Evolutionary conservation across 768 basidiomycete species (phyloP), one percentile per base, ranked within the genome.

Genomic region (Tricholoma sp.): DNA sequence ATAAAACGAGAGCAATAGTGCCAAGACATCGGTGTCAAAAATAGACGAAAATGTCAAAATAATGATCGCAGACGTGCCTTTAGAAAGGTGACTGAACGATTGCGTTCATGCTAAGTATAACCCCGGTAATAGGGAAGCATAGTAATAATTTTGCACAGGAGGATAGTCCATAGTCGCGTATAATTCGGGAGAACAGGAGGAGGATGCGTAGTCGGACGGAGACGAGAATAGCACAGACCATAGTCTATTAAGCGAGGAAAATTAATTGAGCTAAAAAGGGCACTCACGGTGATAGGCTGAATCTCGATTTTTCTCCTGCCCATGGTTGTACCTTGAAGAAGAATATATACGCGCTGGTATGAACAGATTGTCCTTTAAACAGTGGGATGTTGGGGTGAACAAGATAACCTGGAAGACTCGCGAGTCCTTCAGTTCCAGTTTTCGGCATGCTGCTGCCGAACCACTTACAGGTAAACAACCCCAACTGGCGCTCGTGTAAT

Each of bases 1-100:
- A 54, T 59, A 72, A 68, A 72, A 77, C 72, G 74, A 68, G 63
- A 59, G 66, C 54, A 59, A 57, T 55, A 59, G 67, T 70, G 74
- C 77, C 75, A 74, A 78, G 76, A 72, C 70, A 66, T 70, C 71
- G 63, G 65, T 63, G 67, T 73, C 77, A 82, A 84, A 82, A 84
- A 88, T 86, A 86, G 82, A 75, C 34, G 76, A 74, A 76, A 68
- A 71, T 69, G 66, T 55, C 63, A 61, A 59, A 57, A 58, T 56
- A 64, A 61, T 53, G 56, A 54, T 53, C 56, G 59, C 61, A 66
- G 60, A 69, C 78, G 63, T 76, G 80, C 91, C 85, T 92, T 93
- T 76, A 92, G 77, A 80, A 92, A 93, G 64, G 91, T 93, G 69
- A 93, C 91, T 59, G 89, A 88, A 64, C 91, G 87, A 72, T 92